Evolutionary conservation across 163 green algal species (phyloP).

Genomic region (Chlorella variabilis): DNA sequence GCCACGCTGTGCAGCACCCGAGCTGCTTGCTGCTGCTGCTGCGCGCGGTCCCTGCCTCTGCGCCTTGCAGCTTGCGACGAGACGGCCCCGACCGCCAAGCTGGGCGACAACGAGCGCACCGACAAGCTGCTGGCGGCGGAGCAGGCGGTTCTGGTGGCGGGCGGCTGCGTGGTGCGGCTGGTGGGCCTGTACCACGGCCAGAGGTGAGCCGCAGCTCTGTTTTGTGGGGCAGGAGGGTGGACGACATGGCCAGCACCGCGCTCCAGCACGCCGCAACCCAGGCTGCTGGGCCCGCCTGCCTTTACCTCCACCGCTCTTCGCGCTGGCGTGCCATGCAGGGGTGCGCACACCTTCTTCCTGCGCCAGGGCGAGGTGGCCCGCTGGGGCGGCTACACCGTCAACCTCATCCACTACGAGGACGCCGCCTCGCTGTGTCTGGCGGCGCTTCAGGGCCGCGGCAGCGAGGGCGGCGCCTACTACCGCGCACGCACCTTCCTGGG

Average conservation of each 20-base stretch:
- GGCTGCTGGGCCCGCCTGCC: too few species aligned
- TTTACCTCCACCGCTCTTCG: too few species aligned
- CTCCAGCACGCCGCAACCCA: not conserved
- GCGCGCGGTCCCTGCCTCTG: not conserved
- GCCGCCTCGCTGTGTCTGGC: constrained; percentile 72
- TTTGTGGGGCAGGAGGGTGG: too few species aligned
- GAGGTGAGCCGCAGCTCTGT: constrained; percentile 46
- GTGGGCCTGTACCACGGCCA: constrained; percentile 94
- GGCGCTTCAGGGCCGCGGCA: constrained; percentile 62
- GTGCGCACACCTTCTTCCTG: constrained; percentile 96
- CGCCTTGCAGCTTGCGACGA: constrained; percentile 18
- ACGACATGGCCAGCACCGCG: not conserved
- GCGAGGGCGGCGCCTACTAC: constrained; percentile 43
- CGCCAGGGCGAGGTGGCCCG: constrained; percentile 72
- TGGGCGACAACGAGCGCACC: constrained; percentile 65
- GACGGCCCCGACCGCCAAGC: constrained; percentile 23
- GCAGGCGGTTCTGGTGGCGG: constrained; percentile 72
- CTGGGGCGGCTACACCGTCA: constrained; percentile 82
- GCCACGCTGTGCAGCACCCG: not conserved
- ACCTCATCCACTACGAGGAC: constrained; percentile 99
- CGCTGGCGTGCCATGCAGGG: constrained; percentile 47
- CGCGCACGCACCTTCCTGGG: constrained; percentile 75
- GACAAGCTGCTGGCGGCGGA: constrained; percentile 87
- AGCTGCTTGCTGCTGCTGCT: too few species aligned
- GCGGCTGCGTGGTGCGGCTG: constrained; percentile 90